phyloP scores from a whole-genome alignment of 169 alveolate genomes.

The Eimeria acervulina region DNA sequence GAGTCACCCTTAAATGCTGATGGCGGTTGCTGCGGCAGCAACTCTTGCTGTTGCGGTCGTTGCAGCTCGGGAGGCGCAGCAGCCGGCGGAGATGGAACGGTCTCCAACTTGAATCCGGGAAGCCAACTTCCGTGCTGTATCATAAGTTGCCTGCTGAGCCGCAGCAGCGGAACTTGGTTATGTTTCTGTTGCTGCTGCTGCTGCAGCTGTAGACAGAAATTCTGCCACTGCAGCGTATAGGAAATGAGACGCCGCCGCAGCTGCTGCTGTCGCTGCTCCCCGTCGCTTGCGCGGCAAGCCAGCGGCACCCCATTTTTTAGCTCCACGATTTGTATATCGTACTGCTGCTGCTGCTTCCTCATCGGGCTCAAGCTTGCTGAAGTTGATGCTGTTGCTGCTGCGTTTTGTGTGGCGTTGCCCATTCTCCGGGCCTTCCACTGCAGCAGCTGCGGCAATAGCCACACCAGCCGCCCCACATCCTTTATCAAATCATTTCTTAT shows the following conservation, averaged over 20 bases:
- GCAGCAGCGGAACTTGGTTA: conserved; percentile 40
- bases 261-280: conserved; percentile 76
- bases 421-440: conserved; percentile 64
- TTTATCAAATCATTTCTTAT: conserved; percentile 55
- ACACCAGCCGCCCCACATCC: conserved; percentile 74
- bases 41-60: conserved; percentile 22
- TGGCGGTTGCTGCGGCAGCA: conserved; percentile 56
- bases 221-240: conserved; percentile 72
- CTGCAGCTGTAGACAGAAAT: conserved; percentile 59
- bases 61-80: conserved; percentile 74
- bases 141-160: conserved; percentile 58
- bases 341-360: conserved; percentile 64
- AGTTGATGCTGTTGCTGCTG: conserved; percentile 48
- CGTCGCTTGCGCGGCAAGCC: conserved; percentile 48
- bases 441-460: conserved; percentile 79
- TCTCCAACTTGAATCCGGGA: conserved; percentile 46
- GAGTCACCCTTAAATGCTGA: conserved; percentile 63
- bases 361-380: neutral
- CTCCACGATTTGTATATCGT: conserved; percentile 63
- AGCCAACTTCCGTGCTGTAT: conserved; percentile 59
- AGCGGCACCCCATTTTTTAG: conserved; percentile 52
- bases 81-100: conserved; percentile 59
- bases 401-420: neutral
- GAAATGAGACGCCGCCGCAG: conserved; percentile 67
- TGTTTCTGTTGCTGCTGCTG: conserved; percentile 62